Percentiles rank a stretch among this genome's conserved stretches.
phyloP scores from a whole-genome alignment of 805 yeast genomes.

The Wickerhamiella slavikovae region DNA sequence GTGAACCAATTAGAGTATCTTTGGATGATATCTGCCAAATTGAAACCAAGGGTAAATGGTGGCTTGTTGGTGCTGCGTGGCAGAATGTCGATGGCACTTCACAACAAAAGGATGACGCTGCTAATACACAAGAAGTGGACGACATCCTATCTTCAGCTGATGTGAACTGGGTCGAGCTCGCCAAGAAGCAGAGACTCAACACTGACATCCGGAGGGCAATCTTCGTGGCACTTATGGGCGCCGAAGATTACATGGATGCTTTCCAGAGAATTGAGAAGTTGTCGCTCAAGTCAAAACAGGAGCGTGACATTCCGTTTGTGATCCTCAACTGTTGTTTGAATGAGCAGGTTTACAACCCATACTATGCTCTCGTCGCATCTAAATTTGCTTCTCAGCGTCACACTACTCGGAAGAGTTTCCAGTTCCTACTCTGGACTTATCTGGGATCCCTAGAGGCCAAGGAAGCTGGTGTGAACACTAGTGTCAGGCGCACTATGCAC shows the following conservation, averaged over 20 bases:
- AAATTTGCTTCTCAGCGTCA: conserved; percentile 58
- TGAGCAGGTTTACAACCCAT: conserved; percentile 76
- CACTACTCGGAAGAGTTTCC: conserved; percentile 60
- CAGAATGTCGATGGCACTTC: conserved; percentile 32
- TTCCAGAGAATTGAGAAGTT: conserved; percentile 63
- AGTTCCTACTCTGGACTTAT: conserved; percentile 77
- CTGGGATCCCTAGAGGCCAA: conserved; percentile 49
- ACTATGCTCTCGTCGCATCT: conserved; percentile 60
- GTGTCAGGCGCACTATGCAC: conserved; percentile 40
- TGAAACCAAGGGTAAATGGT: conserved; percentile 86
- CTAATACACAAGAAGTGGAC: conserved; percentile 26
- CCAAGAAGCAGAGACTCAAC: conserved; percentile 77
- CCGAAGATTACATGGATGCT: conserved; percentile 80
- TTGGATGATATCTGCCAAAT: conserved; percentile 62
- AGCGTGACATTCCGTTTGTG: conserved; percentile 71
- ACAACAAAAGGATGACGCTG: conserved; percentile 8
- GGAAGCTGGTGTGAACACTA: conserved; percentile 15
- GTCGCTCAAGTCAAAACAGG: conserved; percentile 56
- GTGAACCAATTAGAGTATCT: conserved; percentile 68
- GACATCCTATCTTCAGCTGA: conserved; percentile 48
- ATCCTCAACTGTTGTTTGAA: conserved; percentile 67
- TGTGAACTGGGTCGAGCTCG: conserved; percentile 79
- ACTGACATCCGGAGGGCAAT: conserved; percentile 89
- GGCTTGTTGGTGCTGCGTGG: conserved; percentile 98
- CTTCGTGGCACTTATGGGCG: conserved; percentile 86